These are phyloP conservation scores for Penicillium dipodomyicola DNA, from an alignment of 495 filamentous ascomycete genomes.

Conservation along the genomic window DNA sequence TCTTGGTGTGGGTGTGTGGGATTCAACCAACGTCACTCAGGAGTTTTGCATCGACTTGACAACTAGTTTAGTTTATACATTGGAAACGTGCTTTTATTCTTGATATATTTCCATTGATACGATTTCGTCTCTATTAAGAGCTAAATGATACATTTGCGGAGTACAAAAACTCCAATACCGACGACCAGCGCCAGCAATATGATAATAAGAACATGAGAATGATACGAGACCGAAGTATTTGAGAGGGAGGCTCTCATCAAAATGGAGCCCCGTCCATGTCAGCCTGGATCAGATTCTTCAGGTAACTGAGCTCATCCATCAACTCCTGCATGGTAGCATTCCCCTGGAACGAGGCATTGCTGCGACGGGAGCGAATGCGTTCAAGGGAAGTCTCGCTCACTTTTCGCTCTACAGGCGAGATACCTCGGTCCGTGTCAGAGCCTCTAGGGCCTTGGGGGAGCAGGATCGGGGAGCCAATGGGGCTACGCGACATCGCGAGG, in stretches of 20 bases:
- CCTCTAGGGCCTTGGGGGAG: slow-evolving; percentile 23
- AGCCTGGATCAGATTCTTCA: slow-evolving; percentile 50
- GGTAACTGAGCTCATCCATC: slow-evolving; percentile 53
- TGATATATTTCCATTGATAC: background rate
- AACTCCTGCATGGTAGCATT: slow-evolving; percentile 48
- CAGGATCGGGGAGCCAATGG: slow-evolving; percentile 25
- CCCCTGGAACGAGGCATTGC: slow-evolving; percentile 25
- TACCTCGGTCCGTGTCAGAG: slow-evolving; percentile 5
- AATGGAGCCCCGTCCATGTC: slow-evolving; percentile 32
- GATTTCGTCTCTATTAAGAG: background rate
- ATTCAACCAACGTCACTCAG: background rate
- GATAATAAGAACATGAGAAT: background rate
- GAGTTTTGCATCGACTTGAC: background rate
- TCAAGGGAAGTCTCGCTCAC: slow-evolving; percentile 10
- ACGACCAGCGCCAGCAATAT: slow-evolving; percentile 10
- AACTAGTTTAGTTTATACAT: background rate
- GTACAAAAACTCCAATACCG: background rate
- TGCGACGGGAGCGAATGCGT: slow-evolving; percentile 19
- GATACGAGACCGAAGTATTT: background rate
- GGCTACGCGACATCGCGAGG: slow-evolving; percentile 32
- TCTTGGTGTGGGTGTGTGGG: background rate
- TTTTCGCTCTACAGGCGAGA: background rate
- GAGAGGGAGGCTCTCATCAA: background rate
- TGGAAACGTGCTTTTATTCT: background rate
- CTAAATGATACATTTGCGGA: slow-evolving; percentile 12